Evolutionary conservation across 1,139 yeast genomes (phyloP).

Genomic region (Pichia sp.): DNA sequence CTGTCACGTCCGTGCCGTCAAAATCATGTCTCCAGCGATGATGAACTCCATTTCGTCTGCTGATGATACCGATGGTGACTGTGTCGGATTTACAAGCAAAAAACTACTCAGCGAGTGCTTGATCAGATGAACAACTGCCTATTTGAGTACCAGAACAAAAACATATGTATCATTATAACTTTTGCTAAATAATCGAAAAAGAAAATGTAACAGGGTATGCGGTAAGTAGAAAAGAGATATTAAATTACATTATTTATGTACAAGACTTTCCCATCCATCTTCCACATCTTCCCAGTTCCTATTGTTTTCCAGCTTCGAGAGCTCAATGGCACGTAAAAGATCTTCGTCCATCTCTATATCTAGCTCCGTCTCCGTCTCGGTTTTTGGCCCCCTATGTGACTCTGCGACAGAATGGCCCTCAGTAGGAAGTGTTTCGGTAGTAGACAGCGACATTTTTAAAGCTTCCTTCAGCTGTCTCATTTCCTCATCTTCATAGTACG

Average conservation of each 20-base stretch:
- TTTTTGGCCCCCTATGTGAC: neutral
- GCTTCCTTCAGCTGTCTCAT: slow-evolving; percentile 10
- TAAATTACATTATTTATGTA: neutral
- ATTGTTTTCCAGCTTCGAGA: slow-evolving; percentile 20
- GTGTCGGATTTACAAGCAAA: slow-evolving; percentile 31
- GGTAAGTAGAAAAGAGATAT: neutral
- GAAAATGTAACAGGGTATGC: neutral
- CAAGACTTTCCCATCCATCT: slow-evolving; percentile 15
- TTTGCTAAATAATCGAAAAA: slow-evolving; percentile 5
- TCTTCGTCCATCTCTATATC: slow-evolving; percentile 20
- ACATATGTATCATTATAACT: neutral
- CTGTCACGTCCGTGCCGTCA: slow-evolving; percentile 77
- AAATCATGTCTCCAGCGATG: slow-evolving; percentile 36
- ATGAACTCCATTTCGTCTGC: neutral
- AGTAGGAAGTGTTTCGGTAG: neutral
- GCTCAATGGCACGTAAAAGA: slow-evolving; percentile 22
- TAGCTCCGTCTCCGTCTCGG: slow-evolving; percentile 5
- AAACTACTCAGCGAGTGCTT: slow-evolving; percentile 30
- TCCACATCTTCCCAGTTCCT: slow-evolving; percentile 10
- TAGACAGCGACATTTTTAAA: slow-evolving; percentile 9
- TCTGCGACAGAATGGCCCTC: neutral
- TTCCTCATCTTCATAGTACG: slow-evolving; percentile 17
- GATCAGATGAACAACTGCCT: slow-evolving; percentile 12
- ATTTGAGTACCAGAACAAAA: neutral
- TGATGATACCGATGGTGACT: slow-evolving; percentile 9